A percentile compares a stretch with the other conserved stretches of the same genome.
phyloP scores from a whole-genome alignment of 805 yeast species.

The Candida parachauliodes region DNA sequence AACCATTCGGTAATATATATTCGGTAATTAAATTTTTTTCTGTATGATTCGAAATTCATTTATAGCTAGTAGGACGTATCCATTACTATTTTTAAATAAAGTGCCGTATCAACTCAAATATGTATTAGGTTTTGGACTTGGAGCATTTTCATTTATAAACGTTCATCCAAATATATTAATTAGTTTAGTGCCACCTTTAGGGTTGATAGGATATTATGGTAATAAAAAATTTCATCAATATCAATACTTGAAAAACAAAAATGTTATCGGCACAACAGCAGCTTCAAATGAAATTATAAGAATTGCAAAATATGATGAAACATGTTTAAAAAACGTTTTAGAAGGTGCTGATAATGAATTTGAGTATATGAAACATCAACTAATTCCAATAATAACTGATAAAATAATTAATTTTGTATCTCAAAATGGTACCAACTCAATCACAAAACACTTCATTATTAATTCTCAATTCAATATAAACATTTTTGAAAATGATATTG shows the following conservation, averaged over 20 bases:
- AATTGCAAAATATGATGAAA: conserved; percentile 31
- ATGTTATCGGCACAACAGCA: not conserved
- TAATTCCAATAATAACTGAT: conserved; percentile 22
- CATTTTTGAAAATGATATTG: conserved; percentile 18
- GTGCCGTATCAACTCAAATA: conserved; percentile 27
- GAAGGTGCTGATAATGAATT: conserved; percentile 36
- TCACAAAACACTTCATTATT: conserved; percentile 17
- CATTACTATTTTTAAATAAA: conserved; percentile 23
- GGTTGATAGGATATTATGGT: conserved; percentile 23
- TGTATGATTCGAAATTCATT: conserved; percentile 17
- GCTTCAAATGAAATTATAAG: conserved; percentile 12
- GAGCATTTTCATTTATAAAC: conserved; percentile 28
- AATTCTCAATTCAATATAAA: conserved; percentile 31
- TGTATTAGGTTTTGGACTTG: conserved; percentile 20
- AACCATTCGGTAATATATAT: conserved; percentile 9
- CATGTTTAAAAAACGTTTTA: conserved; percentile 24
- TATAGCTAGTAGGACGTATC: conserved; percentile 20
- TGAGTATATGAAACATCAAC: conserved; percentile 30
- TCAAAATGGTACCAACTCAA: conserved; percentile 9
- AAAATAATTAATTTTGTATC: conserved; percentile 26
- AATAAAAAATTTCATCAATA: conserved; percentile 14
- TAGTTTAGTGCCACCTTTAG: conserved; percentile 36
- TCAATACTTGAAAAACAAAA: conserved; percentile 3
- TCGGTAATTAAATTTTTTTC: not conserved
- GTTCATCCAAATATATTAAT: conserved; percentile 33